Evolutionary conservation across 2,329 filamentous ascomycete species (phyloP), one percentile per base, ranked within the genome.

Genomic region (Metarhizium robertsii): DNA sequence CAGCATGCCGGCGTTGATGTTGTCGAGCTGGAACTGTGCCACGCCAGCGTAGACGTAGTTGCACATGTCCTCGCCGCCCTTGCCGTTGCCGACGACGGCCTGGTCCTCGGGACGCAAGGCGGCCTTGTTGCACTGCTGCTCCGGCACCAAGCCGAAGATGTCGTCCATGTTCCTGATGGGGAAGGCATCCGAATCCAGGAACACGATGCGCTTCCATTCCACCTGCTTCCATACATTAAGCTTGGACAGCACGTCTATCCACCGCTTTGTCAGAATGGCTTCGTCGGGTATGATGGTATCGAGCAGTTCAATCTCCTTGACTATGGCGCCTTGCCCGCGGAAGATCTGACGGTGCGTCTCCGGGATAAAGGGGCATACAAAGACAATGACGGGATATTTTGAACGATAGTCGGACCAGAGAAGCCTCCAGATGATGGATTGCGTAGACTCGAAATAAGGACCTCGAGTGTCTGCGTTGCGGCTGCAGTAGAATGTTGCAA

Each of bases 1-100:
- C 18, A 53, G 25, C 52, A 53, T 53, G 43, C 52, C 52, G 6
- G 52, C 52, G 36, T 53, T 53, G 32, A 53, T 53, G 52, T 53
- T 53, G 52, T 49, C 52, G 20, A 53, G 18, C 2, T 43, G 34
- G 34, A 53, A 53, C 32, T 53, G 52, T 5, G 52, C 43, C 40
- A 53, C 52, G 43, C 52, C 52, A 2, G 52, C 52, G 11, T 53
- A 53, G 13, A 53, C 45, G 20, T 53, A 53, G 20, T n/a, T 42
- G 32, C 52, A 53, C 52, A 53, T 53, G 32, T 53, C 45, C 2
- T 53, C 45, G 2, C 42, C 52, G 3, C 52, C 45, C 45, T 32
- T 49, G 6, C 6, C 42, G 10, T 30, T 30, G 45, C 36, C 4
- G 14, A 53, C 43, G 16, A 50, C 29, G 16, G 47, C 47, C 29